Base-by-base conservation (phyloP, 345 rosid genomes). In the Jatropha curcas region DNA sequence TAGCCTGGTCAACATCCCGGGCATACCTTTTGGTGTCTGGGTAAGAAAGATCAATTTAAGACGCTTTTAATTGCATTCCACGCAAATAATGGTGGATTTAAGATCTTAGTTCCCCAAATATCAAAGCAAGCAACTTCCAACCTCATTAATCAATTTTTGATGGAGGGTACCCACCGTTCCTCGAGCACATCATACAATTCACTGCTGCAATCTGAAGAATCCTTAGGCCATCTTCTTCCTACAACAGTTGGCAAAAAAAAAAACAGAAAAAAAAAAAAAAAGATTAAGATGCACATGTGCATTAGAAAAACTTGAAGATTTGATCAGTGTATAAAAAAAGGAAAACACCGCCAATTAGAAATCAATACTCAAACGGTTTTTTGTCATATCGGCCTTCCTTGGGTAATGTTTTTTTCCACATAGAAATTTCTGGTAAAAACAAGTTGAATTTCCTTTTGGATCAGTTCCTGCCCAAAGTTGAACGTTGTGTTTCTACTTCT, bases 201-300 rank as follows among this genome's bases (percentile, higher is more conserved):
- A 95, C 97, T 0, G 97, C 51, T 19, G 98, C 99, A 74, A 84
- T 82, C 84, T 91, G 94, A 80, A 86, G 86, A 65, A 86, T 82
- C 84, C 86, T 93, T n/a, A n/a, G 50, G 86, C 91, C 97, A 95
- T 91, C 87, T 91, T 97, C 86, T 93, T 97, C 86, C 99, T 95
- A 82, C 77, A 88, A 76, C 58, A 51, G 60, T 53, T 67, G 63
- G 37, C 41, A 76, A 13, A 70, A 76, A 76, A 4, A 50, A 74
- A 57, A 73, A 10, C 37, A 73, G 25, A 59, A 74, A 76, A 13
- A 70, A 76, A 76, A 4, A 50, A 74, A 57, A 73, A 10, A 43
- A 73, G 25, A 59, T n/a, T n/a, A 74, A n/a, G 46, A 7, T 48
- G 58, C 69, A 72, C 53, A 12, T 8, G 60, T 33, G 51, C 66